Base-by-base conservation (phyloP, 2,329 filamentous ascomycete species). In the Rhynchosporium agropyri region DNA sequence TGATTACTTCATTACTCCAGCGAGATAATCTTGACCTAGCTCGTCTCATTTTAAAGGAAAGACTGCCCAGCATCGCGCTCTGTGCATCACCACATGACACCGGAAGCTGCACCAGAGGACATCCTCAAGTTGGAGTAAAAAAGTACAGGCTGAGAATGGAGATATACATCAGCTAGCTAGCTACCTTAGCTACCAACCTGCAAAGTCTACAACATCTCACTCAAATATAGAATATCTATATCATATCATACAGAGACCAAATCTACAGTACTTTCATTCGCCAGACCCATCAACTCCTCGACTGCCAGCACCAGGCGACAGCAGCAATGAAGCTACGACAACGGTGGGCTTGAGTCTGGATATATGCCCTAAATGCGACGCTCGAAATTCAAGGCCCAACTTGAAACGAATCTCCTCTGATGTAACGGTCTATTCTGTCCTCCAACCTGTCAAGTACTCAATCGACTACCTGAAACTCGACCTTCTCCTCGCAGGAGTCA, bases 261-360 rank as follows among this genome's bases (percentile, higher is more conserved):
- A 40, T 58, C 45, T 49, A 49, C 56, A 49, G 13, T 31, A 12
- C 31, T 48, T 36, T 49, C 40, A 50, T n/a, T 48, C 38, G 51
- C 56, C 56, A 20, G 33, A 58, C 28, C 56, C 43, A n/a, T 58
- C 43, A 58, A 58, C 56, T 58, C 56, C 56, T 40, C n/a, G 15
- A 20, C 20, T 15, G 3, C 33, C 56, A 31, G 26, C 33, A 46
- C 33, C 45, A 48, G 33, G 13, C 28, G 56, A 49, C 43, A 13
- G 31, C 26, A 31, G 43, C 26, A 31, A 46, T 31, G 20, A 31
- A 28, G 31, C 29, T 1, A 12, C 43, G 31, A 4, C 10, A 38
- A 13, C 13, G 33, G 51, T 29, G 51, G 36, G 40, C 36, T 5
- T 2, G 8, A 54, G 51, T 54, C 51, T 36, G 40, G 38, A 54